Conservation (phyloP, 2,329 filamentous ascomycete genomes). For the Diaporthe citriasiana region DNA sequence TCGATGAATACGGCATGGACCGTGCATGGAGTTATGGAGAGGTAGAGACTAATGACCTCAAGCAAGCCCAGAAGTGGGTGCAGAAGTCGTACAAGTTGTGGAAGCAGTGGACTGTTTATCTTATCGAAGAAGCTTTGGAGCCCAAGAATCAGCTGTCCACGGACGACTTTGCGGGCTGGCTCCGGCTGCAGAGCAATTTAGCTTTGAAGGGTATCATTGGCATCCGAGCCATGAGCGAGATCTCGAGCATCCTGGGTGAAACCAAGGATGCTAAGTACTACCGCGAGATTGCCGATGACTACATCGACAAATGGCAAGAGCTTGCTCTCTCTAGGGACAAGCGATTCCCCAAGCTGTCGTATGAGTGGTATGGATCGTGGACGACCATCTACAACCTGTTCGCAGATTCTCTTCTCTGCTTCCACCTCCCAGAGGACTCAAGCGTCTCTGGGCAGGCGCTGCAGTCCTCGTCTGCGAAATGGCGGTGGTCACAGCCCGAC, state of each 20-base stretch:
- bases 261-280: conserved; percentile 72
- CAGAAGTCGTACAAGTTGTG: conserved; percentile 74
- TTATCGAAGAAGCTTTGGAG: conserved; percentile 77
- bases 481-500: conserved; percentile 42
- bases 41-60: conserved; percentile 58
- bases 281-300: conserved; percentile 72
- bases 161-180: conserved; percentile 83
- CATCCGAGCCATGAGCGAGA: conserved; percentile 82
- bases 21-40: conserved; percentile 66
- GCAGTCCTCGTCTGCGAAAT: conserved; percentile 30
- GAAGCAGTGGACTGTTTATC: conserved; percentile 82
- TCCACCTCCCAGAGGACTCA: conserved; percentile 66
- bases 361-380: conserved; percentile 87
- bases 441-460: neutral
- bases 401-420: conserved; percentile 82
- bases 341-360: conserved; percentile 82
- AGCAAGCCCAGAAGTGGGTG: conserved; percentile 57
- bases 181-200: conserved; percentile 81
- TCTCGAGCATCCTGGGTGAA: conserved; percentile 72
- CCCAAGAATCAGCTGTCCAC: conserved; percentile 82
- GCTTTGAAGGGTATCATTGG: conserved; percentile 84
- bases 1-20: conserved; percentile 49
- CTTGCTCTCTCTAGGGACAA: conserved; percentile 78
- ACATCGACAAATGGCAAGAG: conserved; percentile 80
- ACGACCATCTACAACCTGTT: conserved; percentile 86